A percentile compares a stretch with the other conserved stretches of the same genome.
phyloP scores from a whole-genome alignment of 495 filamentous ascomycete genomes.

The Lasiosphaeria ovina region DNA sequence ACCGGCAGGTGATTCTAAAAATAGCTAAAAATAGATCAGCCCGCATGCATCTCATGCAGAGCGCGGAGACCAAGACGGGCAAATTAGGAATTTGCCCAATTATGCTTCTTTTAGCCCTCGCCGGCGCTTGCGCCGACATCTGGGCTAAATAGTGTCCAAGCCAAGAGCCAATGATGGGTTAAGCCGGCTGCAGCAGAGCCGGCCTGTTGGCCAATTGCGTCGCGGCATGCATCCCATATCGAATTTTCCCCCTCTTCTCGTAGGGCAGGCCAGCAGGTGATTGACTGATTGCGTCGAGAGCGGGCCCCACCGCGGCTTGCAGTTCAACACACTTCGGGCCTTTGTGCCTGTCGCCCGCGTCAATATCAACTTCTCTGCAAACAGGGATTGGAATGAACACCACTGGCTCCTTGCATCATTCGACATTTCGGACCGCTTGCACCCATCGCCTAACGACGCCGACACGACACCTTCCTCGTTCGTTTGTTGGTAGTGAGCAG shows the following conservation, averaged over 20 bases:
- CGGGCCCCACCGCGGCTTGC: neutral
- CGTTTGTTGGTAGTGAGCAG: neutral
- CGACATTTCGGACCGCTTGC: too few species aligned
- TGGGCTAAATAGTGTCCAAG: constrained; percentile 15
- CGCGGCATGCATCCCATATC: neutral
- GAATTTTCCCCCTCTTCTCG: neutral
- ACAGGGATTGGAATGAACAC: neutral
- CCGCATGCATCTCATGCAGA: constrained; percentile 14
- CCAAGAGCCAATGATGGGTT: constrained; percentile 16
- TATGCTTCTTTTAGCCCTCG: constrained; percentile 23
- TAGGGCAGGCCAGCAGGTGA: neutral
- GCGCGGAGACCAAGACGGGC: constrained; percentile 28
- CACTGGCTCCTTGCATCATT: neutral
- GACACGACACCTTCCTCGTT: constrained; percentile 2
- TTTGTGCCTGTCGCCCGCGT: constrained; percentile 5
- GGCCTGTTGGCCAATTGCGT: constrained; percentile 5
- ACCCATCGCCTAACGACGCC: too few species aligned
- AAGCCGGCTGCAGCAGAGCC: constrained; percentile 1
- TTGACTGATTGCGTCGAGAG: neutral
- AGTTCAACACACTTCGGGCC: neutral
- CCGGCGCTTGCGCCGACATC: constrained; percentile 24
- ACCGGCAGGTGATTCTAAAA: constrained; percentile 25
- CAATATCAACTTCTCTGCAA: constrained; percentile 3
- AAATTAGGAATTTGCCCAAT: constrained; percentile 30
- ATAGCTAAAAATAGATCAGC: constrained; percentile 34